Conservation (phyloP, 768 basidiomycete genomes). For the Suillus americanus region DNA sequence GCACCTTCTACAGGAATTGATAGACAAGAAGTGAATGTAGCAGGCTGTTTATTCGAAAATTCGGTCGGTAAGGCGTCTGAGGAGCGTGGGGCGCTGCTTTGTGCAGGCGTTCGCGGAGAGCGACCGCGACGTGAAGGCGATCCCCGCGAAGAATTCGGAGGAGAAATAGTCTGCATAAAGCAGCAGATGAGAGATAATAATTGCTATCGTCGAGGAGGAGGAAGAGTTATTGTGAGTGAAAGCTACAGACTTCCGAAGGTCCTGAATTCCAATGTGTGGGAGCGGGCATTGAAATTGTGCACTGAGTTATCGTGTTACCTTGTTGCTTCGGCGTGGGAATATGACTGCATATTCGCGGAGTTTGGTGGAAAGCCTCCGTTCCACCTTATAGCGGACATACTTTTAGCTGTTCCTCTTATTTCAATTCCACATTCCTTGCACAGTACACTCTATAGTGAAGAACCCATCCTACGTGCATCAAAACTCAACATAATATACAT, state of each 20-base stretch:
- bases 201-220: constrained; percentile 12
- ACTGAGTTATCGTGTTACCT: constrained; percentile 38
- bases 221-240: constrained; percentile 15
- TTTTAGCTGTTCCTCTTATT: constrained; percentile 1
- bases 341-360: constrained; percentile 31
- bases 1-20: constrained; percentile 79
- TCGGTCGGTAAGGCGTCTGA: constrained; percentile 48
- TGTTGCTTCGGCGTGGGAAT: constrained; percentile 33
- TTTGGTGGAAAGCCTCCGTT: constrained; percentile 30
- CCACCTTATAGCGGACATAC: constrained; percentile 9
- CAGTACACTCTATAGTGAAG: background rate
- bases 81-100: constrained; percentile 37
- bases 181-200: constrained; percentile 7
- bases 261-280: constrained; percentile 34
- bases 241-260: constrained; percentile 20
- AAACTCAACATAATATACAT: background rate
- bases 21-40: constrained; percentile 63
- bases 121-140: constrained; percentile 63
- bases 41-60: constrained; percentile 48
- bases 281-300: constrained; percentile 40
- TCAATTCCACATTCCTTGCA: background rate
- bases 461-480: background rate
- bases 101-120: constrained; percentile 55
- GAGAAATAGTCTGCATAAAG: constrained; percentile 44
- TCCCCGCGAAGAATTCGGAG: constrained; percentile 51